Evolutionary conservation across 2,329 filamentous ascomycete genomes (phyloP).

Genomic region (Scytalidium lignicola): DNA sequence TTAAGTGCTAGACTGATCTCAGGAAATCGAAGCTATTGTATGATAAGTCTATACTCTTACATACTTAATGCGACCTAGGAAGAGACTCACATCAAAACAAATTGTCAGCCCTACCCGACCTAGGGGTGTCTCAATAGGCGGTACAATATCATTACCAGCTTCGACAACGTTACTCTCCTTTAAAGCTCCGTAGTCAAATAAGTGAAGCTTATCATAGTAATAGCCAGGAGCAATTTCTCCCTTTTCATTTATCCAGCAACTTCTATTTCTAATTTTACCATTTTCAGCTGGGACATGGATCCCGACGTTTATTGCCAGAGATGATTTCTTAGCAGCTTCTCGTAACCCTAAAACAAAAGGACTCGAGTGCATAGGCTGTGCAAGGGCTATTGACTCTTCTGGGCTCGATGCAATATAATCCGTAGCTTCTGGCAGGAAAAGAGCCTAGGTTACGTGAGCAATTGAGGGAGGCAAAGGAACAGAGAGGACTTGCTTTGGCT

Average conservation of each 20-base stretch:
- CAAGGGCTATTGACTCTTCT: slow-evolving; percentile 65
- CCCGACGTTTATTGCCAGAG: slow-evolving; percentile 75
- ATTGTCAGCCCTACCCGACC: slow-evolving; percentile 76
- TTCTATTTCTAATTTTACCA: slow-evolving; percentile 54
- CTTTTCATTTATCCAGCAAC: slow-evolving; percentile 60
- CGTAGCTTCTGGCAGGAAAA: slow-evolving; percentile 84
- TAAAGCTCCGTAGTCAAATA: slow-evolving; percentile 71
- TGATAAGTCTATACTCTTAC: not conserved
- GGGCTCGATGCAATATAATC: slow-evolving; percentile 69
- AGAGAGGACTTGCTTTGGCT: slow-evolving; percentile 57
- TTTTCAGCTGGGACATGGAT: slow-evolving; percentile 66
- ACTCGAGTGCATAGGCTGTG: slow-evolving; percentile 57
- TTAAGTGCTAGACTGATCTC: slow-evolving; percentile 67
- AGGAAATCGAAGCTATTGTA: slow-evolving; percentile 62
- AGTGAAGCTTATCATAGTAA: slow-evolving; percentile 82
- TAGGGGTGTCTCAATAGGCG: slow-evolving; percentile 68
- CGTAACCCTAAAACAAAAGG: slow-evolving; percentile 74
- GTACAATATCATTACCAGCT: slow-evolving; percentile 55
- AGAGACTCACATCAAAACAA: slow-evolving; percentile 69
- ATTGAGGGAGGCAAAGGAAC: slow-evolving; percentile 4
- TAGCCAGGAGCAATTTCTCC: slow-evolving; percentile 48
- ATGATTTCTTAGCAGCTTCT: slow-evolving; percentile 56
- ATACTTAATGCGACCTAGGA: not conserved
- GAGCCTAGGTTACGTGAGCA: slow-evolving; percentile 43
- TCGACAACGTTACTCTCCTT: slow-evolving; percentile 65